phyloP scores from a whole-genome alignment of 306 rosid genomes.

The Pterocarpus macrocarpus region DNA sequence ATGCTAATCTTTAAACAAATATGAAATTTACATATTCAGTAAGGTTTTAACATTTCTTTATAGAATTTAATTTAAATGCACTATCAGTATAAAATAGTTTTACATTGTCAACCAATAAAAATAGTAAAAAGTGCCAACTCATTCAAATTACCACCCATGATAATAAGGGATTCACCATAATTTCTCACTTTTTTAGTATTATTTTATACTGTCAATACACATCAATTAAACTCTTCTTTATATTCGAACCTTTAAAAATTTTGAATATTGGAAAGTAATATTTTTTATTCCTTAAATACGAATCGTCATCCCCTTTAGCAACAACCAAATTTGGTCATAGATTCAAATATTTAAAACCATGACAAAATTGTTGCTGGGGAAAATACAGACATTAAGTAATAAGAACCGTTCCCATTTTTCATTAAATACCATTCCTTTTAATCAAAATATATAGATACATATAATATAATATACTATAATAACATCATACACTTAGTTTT shows the following conservation, averaged over 20 bases:
- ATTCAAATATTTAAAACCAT: neutral
- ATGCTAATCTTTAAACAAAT: neutral
- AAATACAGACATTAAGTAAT: neutral
- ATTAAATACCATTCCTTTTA: neutral
- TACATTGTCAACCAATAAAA: no score
- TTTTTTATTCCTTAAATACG: conserved; percentile 19
- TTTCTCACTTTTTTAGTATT: no score
- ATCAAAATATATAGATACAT: neutral
- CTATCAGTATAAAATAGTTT: no score
- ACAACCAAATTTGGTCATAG: neutral
- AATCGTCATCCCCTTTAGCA: neutral
- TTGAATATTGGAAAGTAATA: neutral
- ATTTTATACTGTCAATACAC: no score
- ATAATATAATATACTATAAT: neutral
- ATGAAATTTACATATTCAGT: neutral
- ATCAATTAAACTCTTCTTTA: no score
- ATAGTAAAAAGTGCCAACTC: no score
- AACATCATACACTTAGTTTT: conserved; percentile 30
- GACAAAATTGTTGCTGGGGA: neutral
- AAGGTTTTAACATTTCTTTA: neutral
- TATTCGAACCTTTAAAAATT: neutral
- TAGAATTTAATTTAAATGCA: no score
- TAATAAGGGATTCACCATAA: no score
- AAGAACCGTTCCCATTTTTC: neutral
- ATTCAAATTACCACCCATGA: no score